phyloP scores from a whole-genome alignment of 2,329 filamentous ascomycete genomes.

The Nothophoma quercina region DNA sequence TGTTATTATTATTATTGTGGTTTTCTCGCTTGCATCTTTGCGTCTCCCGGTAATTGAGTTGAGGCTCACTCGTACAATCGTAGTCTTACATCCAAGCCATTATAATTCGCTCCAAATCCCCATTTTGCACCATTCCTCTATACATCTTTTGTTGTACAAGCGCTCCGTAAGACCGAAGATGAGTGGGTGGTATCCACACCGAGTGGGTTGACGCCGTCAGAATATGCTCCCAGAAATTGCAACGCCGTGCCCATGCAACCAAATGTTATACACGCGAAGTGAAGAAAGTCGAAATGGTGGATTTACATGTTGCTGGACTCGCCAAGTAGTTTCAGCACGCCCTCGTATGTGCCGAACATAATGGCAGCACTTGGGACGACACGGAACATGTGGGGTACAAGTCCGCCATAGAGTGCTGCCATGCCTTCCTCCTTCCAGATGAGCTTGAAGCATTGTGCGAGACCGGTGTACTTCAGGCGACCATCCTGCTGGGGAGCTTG shows the following conservation, averaged over 20 bases:
- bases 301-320: constrained; percentile 51
- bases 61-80: constrained; percentile 9
- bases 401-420: constrained; percentile 83
- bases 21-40: constrained; percentile 7
- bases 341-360: constrained; percentile 88
- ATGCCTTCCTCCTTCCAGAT: constrained; percentile 90
- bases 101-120: not conserved
- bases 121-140: not conserved
- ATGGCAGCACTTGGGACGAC: constrained; percentile 93
- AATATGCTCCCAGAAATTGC: constrained; percentile 11
- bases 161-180: constrained; percentile 6
- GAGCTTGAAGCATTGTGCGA: constrained; percentile 86
- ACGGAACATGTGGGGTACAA: constrained; percentile 89
- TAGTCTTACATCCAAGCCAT: constrained; percentile 7
- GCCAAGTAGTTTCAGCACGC: constrained; percentile 57
- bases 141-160: constrained; percentile 15
- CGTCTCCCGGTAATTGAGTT: constrained; percentile 8
- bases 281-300: not conserved
- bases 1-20: constrained; percentile 1
- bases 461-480: constrained; percentile 82
- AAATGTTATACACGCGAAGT: constrained; percentile 18
- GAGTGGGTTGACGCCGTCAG: constrained; percentile 13
- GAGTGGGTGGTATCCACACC: constrained; percentile 15
- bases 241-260: constrained; percentile 21
- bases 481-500: constrained; percentile 80